Percentiles rank a stretch among this genome's conserved stretches.
These are phyloP conservation scores for Leccinum subtestaceum DNA, from an alignment of 768 basidiomycete genomes.

Conservation along the genomic window DNA sequence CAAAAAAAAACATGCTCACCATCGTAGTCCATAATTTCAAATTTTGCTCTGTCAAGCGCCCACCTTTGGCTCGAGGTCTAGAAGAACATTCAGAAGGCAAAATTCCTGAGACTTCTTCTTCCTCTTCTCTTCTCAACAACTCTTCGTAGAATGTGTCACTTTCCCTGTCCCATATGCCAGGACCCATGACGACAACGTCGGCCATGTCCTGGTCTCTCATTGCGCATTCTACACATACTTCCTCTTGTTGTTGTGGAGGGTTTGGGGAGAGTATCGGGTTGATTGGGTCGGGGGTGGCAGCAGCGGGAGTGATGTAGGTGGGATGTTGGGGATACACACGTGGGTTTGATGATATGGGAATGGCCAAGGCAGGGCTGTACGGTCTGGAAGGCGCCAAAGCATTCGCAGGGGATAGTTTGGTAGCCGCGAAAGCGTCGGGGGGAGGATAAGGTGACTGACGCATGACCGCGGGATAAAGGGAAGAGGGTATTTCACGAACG, in stretches of 20 bases:
- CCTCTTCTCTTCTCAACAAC: slow-evolving; percentile 64
- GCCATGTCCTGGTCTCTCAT: slow-evolving; percentile 99
- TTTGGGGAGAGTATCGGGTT: slow-evolving; percentile 61
- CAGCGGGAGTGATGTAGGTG: slow-evolving; percentile 63
- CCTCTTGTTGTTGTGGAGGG: slow-evolving; percentile 58
- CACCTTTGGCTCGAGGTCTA: slow-evolving; percentile 63
- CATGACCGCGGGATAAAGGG: slow-evolving; percentile 40
- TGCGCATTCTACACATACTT: slow-evolving; percentile 94
- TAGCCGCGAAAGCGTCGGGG: slow-evolving; percentile 32
- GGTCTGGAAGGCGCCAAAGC: slow-evolving; percentile 57
- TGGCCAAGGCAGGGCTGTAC: slow-evolving; percentile 40
- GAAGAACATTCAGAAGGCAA: slow-evolving; percentile 49
- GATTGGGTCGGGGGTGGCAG: slow-evolving; percentile 50
- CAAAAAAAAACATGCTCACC: slow-evolving; percentile 43
- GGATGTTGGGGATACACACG: slow-evolving; percentile 73
- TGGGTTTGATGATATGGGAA: slow-evolving; percentile 62
- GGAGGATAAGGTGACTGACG: slow-evolving; percentile 47
- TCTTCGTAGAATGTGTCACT: slow-evolving; percentile 85
- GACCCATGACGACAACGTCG: slow-evolving; percentile 84
- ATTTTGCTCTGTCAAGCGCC: slow-evolving; percentile 71
- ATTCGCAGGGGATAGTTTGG: slow-evolving; percentile 46
- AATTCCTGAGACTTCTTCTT: slow-evolving; percentile 57
- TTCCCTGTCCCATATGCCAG: slow-evolving; percentile 88
- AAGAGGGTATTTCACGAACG: slow-evolving; percentile 27
- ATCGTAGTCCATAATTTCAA: slow-evolving; percentile 77